phyloP scores from a whole-genome alignment of 805 yeast genomes.

The Yarrowia sp. region DNA sequence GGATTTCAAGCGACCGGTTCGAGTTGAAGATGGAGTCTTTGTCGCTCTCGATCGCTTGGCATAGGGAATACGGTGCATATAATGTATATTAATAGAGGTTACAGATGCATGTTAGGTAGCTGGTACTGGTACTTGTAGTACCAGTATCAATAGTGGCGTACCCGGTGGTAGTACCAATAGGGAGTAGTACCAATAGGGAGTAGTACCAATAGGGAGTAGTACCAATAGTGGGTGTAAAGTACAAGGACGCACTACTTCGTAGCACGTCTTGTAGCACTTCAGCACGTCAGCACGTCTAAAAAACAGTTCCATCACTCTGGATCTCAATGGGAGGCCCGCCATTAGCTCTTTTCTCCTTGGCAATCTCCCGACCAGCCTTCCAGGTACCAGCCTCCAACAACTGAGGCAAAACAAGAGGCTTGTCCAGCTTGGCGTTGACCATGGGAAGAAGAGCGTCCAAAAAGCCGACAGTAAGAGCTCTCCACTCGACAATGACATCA shows the following conservation, averaged over 20 bases:
- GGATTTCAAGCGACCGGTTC: constrained; percentile 51
- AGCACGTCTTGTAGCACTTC: no score
- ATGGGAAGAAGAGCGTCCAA: constrained; percentile 52
- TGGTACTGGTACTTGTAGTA: neutral
- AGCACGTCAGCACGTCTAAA: constrained; percentile 38
- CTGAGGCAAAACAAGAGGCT: constrained; percentile 48
- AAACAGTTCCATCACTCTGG: constrained; percentile 62
- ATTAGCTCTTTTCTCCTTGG: constrained; percentile 47
- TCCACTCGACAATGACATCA: constrained; percentile 65
- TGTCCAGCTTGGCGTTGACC: constrained; percentile 46
- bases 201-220: no score
- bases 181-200: no score
- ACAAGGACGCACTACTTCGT: no score
- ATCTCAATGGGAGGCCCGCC: constrained; percentile 64
- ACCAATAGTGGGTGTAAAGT: no score
- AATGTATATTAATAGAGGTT: neutral
- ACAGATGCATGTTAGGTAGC: neutral
- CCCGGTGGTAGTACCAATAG: no score
- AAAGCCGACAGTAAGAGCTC: constrained; percentile 57
- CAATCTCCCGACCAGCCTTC: constrained; percentile 63
- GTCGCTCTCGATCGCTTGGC: constrained; percentile 36
- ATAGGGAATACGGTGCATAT: neutral
- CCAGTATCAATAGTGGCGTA: no score
- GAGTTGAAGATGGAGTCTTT: constrained; percentile 69
- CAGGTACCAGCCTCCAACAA: constrained; percentile 66